These are phyloP conservation scores for Vickermania spadyakhi DNA, from an alignment of 208 protist genomes.

Conservation along the genomic window DNA sequence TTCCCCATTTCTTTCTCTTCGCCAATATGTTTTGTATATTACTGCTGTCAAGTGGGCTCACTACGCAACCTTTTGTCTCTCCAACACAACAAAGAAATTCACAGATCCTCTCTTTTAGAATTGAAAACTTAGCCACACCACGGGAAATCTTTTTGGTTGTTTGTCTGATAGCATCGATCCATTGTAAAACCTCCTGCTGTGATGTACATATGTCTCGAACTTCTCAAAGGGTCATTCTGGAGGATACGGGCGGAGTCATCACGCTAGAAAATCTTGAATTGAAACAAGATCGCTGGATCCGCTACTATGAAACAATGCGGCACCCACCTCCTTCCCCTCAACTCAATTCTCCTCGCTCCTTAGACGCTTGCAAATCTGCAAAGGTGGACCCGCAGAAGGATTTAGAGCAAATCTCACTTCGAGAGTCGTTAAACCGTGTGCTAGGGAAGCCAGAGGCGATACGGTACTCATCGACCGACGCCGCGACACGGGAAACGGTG, in stretches of 20 bases:
- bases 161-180: no score
- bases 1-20: no score
- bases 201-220: neutral
- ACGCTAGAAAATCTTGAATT: constrained; percentile 42
- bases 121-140: no score
- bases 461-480: neutral
- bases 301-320: constrained; percentile 16
- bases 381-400: constrained; percentile 14
- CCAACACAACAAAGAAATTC: no score
- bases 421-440: constrained; percentile 34
- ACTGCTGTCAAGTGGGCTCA: no score
- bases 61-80: no score
- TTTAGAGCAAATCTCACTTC: constrained; percentile 38
- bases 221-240: neutral
- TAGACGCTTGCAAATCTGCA: constrained; percentile 24
- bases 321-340: constrained; percentile 23
- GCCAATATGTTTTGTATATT: no score
- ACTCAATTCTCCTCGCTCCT: constrained; percentile 56
- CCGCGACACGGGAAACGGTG: constrained; percentile 22
- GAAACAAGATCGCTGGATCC: constrained; percentile 46
- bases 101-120: no score
- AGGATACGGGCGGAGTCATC: neutral
- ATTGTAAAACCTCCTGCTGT: no score
- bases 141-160: no score
- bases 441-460: constrained; percentile 13